Base-by-base conservation (phyloP, 768 basidiomycete genomes). In the Terana coerulea region DNA sequence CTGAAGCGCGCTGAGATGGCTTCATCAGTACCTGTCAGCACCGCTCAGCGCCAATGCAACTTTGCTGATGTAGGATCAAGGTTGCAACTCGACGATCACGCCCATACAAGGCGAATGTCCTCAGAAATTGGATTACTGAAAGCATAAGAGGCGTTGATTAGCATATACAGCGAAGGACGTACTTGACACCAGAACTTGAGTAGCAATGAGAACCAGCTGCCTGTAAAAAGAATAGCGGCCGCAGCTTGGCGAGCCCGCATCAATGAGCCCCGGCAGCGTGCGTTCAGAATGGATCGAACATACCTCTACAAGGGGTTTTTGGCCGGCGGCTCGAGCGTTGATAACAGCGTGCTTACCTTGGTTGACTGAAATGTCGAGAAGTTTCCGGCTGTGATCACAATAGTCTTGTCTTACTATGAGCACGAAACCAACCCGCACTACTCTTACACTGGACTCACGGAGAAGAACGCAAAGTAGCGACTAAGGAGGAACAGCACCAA, bases 71-170 rank as follows among this genome's bases (percentile, higher is more conserved):
- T 2, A 75, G 15, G 61, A 79, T 59, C 29, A 61, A 65, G 5
- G 57, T 50, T 19, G 75, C 53, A 34, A 79, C 59, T n/a, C 67
- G 66, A 36, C 66, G 54, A 14, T 71, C 73, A 30, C 72, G 59
- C 12, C 67, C 64, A 50, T 78, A 81, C n/a, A 83, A 61, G 3
- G 80, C 79, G 51, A 73, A 75, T 46, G 75, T 75, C 36, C 80
- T 73, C 35, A 77, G 60, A 10, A 71, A 71, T 28, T 79, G 66
- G 5, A 59, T 54, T 29, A 75, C 69, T 49, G 69, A 78, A 79
- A 33, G 10, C 41, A 24, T 30, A 48, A n/a, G n/a, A n/a, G n/a
- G n/a, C n/a, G n/a, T n/a, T n/a, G n/a, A n/a, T n/a, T n/a, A n/a
- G n/a, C n/a, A n/a, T n/a, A n/a, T n/a, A n/a, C n/a, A 49, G 40